Evolutionary conservation across 148 eudicot genomes (phyloP).

Genomic region (Amaranthus cruentus): DNA sequence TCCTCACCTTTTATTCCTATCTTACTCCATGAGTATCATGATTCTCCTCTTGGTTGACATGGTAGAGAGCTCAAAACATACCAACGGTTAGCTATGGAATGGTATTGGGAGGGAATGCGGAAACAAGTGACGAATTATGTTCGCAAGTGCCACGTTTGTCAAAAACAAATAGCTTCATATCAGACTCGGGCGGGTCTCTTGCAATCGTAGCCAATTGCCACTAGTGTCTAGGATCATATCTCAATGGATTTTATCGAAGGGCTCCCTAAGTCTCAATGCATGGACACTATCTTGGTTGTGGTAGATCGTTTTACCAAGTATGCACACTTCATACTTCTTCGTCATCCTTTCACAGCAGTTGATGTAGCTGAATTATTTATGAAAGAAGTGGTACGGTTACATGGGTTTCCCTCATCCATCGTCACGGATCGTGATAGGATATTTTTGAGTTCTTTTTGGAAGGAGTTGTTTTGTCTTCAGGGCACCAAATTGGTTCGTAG

Average conservation of each 20-base stretch:
- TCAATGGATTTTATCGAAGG: too few relatives aligned
- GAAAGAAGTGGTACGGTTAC: neutral
- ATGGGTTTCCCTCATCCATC: neutral
- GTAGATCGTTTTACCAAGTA: too few relatives aligned
- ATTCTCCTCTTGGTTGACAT: neutral
- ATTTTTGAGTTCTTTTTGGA: neutral
- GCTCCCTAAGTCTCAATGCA: too few relatives aligned
- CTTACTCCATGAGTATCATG: neutral
- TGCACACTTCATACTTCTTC: too few relatives aligned
- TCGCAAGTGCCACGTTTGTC: neutral
- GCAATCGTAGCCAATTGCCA: neutral
- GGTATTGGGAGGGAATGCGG: neutral
- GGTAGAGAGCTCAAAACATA: neutral
- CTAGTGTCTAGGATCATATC: neutral
- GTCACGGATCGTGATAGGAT: neutral
- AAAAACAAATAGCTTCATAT: neutral
- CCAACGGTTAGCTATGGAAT: neutral
- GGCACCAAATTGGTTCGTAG: neutral
- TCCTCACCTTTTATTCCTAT: too few relatives aligned
- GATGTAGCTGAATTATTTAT: neutral
- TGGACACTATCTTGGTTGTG: too few relatives aligned
- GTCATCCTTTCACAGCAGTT: neutral
- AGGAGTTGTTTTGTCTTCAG: neutral
- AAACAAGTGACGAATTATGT: neutral
- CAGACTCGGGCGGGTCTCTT: neutral